These are phyloP conservation scores for Cornus controversa DNA, from an alignment of 148 eudicot species.

Conservation along the genomic window DNA sequence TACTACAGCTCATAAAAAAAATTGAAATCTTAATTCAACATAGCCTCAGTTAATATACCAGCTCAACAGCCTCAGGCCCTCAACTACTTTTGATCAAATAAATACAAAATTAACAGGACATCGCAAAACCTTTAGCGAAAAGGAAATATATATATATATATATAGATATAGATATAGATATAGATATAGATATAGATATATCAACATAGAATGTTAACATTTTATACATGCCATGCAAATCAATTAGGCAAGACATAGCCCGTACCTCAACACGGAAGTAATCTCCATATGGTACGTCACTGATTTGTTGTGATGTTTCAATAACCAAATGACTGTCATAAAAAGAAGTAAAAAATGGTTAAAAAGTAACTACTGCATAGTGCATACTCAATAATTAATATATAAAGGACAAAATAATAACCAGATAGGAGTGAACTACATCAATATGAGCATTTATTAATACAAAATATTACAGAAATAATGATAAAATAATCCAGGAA, in stretches of 20 bases:
- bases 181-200: too few relatives aligned
- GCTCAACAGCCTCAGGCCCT: neutral
- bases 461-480: neutral
- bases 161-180: too few relatives aligned
- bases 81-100: neutral
- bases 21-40: neutral
- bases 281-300: slow-evolving; percentile 93
- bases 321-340: slow-evolving; percentile 77
- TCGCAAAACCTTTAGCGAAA: neutral
- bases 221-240: neutral
- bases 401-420: neutral
- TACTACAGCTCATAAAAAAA: neutral
- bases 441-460: neutral
- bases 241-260: neutral
- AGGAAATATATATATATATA: too few relatives aligned
- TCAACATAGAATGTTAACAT: neutral
- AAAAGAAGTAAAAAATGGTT: slow-evolving; percentile 8
- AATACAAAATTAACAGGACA: neutral
- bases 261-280: slow-evolving; percentile 92
- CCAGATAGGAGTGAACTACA: neutral
- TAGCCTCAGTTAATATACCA: neutral
- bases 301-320: slow-evolving; percentile 79
- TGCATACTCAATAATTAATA: slow-evolving; percentile 9
- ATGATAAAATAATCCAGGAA: neutral
- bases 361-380: slow-evolving; percentile 2